Evolutionary conservation across 2,329 filamentous ascomycete genomes (phyloP).

Genomic region (Scedosporium apiospermum): DNA sequence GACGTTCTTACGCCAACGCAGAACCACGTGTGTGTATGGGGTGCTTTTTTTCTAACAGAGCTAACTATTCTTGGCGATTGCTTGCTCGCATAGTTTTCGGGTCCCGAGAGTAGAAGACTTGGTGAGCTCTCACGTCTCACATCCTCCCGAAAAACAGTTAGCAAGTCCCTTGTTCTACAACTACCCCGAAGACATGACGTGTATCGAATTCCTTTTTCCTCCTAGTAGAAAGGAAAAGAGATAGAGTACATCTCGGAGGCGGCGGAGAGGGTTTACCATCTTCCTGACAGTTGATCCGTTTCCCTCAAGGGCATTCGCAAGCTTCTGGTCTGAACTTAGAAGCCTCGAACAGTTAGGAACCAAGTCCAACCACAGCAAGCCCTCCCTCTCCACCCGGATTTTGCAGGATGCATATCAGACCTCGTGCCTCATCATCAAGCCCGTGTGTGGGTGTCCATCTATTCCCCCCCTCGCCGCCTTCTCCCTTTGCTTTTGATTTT

Average conservation of each 20-base stretch:
- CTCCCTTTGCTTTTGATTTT: neutral
- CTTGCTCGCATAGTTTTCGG: neutral
- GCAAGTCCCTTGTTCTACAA: too few species aligned
- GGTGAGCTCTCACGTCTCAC: too few species aligned
- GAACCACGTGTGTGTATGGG: neutral
- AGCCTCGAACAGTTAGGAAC: neutral
- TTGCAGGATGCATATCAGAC: neutral
- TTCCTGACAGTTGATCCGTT: neutral
- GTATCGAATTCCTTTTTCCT: too few species aligned
- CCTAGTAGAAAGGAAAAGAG: too few species aligned
- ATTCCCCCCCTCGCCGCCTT: neutral
- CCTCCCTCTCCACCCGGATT: neutral
- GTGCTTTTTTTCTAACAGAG: neutral
- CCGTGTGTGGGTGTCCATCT: neutral
- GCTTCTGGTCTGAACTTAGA: neutral
- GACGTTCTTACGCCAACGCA: neutral
- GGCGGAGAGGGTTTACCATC: too few species aligned
- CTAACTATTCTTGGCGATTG: neutral
- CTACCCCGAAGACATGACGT: too few species aligned
- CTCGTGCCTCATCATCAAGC: neutral
- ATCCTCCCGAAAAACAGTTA: too few species aligned
- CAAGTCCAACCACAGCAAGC: neutral
- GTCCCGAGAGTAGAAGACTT: too few species aligned
- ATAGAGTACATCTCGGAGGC: too few species aligned
- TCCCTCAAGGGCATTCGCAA: neutral